A percentile compares a stretch with the other conserved stretches of the same genome.
These are phyloP conservation scores for Sclerotinia subarctica DNA, from an alignment of 2,329 filamentous ascomycete species.

Conservation along the genomic window DNA sequence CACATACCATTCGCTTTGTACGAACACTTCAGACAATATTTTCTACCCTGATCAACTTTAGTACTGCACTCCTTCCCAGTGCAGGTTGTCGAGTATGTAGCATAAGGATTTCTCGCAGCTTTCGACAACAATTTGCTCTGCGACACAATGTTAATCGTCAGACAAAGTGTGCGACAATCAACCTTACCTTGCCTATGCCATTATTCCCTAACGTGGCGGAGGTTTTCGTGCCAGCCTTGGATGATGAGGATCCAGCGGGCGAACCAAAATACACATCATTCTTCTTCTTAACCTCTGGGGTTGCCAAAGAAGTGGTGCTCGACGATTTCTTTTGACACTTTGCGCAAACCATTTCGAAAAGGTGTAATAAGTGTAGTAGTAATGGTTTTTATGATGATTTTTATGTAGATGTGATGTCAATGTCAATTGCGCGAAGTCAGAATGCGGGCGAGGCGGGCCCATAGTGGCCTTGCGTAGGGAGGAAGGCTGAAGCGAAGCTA, in stretches of 20 bases:
- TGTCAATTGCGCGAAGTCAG: slow-evolving; percentile 10
- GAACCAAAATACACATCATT: slow-evolving; percentile 66
- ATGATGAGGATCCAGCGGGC: slow-evolving; percentile 44
- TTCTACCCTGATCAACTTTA: slow-evolving; percentile 59
- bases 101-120: slow-evolving; percentile 63
- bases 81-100: slow-evolving; percentile 53
- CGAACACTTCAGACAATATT: slow-evolving; percentile 60
- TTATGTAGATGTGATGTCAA: slow-evolving; percentile 13
- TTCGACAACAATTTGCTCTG: slow-evolving; percentile 64
- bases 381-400: slow-evolving; percentile 23
- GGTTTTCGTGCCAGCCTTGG: slow-evolving; percentile 44
- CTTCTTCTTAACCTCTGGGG: slow-evolving; percentile 64
- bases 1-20: slow-evolving; percentile 58
- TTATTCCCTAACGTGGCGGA: slow-evolving; percentile 55
- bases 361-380: background rate
- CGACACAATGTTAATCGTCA: slow-evolving; percentile 2
- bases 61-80: slow-evolving; percentile 60
- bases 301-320: slow-evolving; percentile 59
- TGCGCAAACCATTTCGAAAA: slow-evolving; percentile 57
- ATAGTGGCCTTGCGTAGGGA: background rate
- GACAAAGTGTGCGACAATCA: background rate
- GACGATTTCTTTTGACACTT: slow-evolving; percentile 62
- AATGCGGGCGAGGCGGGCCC: slow-evolving; percentile 11
- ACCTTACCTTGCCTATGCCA: slow-evolving; percentile 56
- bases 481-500: slow-evolving; percentile 14